These are phyloP conservation scores for Stramenopiles sp. DNA, from an alignment of 352 stramenopile species.

Conservation along the genomic window DNA sequence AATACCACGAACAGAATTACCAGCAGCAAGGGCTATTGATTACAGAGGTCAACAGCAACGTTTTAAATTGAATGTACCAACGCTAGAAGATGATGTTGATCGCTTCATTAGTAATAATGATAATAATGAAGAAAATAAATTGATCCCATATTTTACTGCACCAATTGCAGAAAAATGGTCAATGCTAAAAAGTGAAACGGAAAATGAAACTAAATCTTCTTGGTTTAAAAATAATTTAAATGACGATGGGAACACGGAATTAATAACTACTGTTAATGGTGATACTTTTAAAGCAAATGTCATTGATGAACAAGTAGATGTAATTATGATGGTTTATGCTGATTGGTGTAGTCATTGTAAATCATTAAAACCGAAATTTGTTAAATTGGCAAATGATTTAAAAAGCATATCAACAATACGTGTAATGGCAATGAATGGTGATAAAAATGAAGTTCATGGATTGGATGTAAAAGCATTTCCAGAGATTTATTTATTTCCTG, in stretches of 20 bases:
- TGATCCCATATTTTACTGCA: not conserved
- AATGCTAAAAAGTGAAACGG: not conserved
- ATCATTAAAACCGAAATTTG: not conserved
- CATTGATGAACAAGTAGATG: not conserved
- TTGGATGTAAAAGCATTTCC: not conserved
- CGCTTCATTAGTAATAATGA: not conserved
- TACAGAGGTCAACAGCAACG: not conserved
- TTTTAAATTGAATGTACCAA: not conserved
- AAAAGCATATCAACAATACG: not conserved
- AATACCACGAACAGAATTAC: not conserved
- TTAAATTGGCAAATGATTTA: not conserved
- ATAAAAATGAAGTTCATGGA: not conserved
- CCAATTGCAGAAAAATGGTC: not conserved
- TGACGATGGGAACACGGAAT: too few relatives aligned
- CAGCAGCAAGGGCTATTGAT: not conserved
- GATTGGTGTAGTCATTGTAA: not conserved
- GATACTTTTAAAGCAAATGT: not conserved
- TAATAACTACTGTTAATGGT: not conserved
- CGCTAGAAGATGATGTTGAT: not conserved
- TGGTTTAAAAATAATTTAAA: constrained; percentile 2
- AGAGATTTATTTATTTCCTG: not conserved
- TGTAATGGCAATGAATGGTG: not conserved
- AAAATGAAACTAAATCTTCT: not conserved
- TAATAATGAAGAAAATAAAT: not conserved
- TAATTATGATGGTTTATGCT: not conserved